Conservation (phyloP, 2,329 filamentous ascomycete species). For the Paecilomyces formosus region DNA sequence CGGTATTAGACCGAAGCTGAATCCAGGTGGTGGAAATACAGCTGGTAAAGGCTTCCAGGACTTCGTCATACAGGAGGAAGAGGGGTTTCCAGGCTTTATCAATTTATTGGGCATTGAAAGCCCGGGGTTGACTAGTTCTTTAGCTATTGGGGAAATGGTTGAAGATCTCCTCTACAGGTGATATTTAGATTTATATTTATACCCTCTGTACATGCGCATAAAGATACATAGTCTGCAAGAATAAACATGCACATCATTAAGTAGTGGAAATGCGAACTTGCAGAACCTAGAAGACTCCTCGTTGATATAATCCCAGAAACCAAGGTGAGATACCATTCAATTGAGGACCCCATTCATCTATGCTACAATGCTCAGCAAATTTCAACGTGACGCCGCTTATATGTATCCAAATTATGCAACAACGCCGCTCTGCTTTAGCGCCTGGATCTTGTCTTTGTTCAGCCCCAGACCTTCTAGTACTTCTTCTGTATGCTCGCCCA, state of each 20-base stretch:
- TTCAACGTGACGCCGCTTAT: not conserved
- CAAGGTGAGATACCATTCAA: too few species aligned
- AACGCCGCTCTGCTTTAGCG: conserved; percentile 55
- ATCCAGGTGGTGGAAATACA: conserved; percentile 48
- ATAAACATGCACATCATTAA: too few species aligned
- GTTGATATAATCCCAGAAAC: too few species aligned
- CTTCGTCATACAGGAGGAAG: conserved; percentile 71
- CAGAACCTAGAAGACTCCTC: too few species aligned
- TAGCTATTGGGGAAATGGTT: conserved; percentile 81
- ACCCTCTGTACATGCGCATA: not conserved
- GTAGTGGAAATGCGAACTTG: too few species aligned
- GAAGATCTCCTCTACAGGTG: conserved; percentile 45
- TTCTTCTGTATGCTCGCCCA: conserved; percentile 75
- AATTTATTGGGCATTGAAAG: conserved; percentile 92
- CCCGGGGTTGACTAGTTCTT: conserved; percentile 76
- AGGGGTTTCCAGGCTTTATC: conserved; percentile 73
- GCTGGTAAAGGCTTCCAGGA: conserved; percentile 65
- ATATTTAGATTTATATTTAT: not conserved
- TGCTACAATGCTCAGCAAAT: not conserved
- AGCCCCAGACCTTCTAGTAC: conserved; percentile 59
- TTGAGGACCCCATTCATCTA: not conserved
- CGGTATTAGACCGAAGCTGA: conserved; percentile 83
- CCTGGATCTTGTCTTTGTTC: conserved; percentile 47
- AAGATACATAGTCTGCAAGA: not conserved
- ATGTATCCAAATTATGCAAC: conserved; percentile 37